These are phyloP conservation scores for Globisporangium nunn DNA, from an alignment of 352 stramenopile species.

Conservation along the genomic window DNA sequence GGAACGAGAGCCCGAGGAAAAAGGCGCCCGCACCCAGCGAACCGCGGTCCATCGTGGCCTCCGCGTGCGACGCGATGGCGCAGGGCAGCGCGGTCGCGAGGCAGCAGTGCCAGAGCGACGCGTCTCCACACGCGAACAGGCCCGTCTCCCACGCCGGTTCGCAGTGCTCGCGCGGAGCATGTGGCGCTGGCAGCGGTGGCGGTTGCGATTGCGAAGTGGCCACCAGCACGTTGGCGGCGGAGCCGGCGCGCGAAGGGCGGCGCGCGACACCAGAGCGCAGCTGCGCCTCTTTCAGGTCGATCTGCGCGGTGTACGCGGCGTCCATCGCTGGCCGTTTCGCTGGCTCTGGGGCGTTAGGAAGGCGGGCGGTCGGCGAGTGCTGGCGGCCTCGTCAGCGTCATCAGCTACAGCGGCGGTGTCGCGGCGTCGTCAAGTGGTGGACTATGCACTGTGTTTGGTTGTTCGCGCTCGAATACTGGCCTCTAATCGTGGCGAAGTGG, in stretches of 20 bases:
- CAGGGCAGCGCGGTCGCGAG: constrained; percentile 7
- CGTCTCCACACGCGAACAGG: constrained; percentile 10
- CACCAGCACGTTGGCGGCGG: neutral
- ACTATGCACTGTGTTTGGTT: too few species aligned
- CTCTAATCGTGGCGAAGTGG: too few species aligned
- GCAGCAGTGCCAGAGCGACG: constrained; percentile 9
- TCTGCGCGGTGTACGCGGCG: constrained; percentile 6
- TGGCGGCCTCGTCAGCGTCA: too few species aligned
- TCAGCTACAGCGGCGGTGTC: too few species aligned
- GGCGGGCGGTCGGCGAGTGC: too few species aligned
- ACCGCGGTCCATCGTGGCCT: constrained; percentile 10
- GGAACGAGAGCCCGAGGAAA: constrained; percentile 9
- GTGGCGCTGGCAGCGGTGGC: too few species aligned
- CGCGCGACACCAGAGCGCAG: constrained; percentile 2
- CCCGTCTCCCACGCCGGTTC: constrained; percentile 8
- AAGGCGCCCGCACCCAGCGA: constrained; percentile 5
- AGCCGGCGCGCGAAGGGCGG: constrained; percentile 3
- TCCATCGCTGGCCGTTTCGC: neutral
- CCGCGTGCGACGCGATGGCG: constrained; percentile 9
- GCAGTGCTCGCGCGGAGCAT: neutral
- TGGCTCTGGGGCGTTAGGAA: too few species aligned
- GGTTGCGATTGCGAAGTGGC: neutral
- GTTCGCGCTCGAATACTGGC: too few species aligned
- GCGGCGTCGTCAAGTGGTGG: too few species aligned
- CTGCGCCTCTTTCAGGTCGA: constrained; percentile 10